Percentiles rank a stretch among this genome's conserved stretches.
These are phyloP conservation scores for Sphaerostilbella broomeana DNA, from an alignment of 2,329 filamentous ascomycete species.

Conservation along the genomic window DNA sequence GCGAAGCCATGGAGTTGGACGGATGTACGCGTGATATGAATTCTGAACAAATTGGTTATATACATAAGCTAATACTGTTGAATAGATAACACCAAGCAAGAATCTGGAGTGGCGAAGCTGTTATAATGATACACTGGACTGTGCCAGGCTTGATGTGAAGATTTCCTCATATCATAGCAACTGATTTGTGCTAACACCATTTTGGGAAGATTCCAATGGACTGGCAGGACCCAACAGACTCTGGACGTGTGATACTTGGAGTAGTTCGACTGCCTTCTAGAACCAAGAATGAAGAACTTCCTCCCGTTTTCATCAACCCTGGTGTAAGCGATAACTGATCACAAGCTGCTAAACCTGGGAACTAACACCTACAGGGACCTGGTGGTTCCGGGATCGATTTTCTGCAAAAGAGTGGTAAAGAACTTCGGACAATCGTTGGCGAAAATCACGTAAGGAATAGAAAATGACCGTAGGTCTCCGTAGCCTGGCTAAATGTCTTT, in stretches of 20 bases:
- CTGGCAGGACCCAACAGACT: constrained; percentile 25
- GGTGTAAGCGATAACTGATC: constrained; percentile 20
- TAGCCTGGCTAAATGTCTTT: neutral
- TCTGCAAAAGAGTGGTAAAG: constrained; percentile 24
- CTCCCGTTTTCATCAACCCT: constrained; percentile 31
- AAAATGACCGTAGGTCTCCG: neutral
- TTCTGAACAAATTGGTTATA: too few relatives aligned
- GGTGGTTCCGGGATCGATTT: constrained; percentile 40
- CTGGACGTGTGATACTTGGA: constrained; percentile 26
- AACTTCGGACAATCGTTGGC: constrained; percentile 40
- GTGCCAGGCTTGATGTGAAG: constrained; percentile 30
- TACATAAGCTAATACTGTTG: neutral
- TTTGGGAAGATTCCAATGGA: constrained; percentile 30
- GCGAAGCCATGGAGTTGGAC: constrained; percentile 22
- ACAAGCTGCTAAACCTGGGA: neutral
- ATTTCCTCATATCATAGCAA: too few relatives aligned
- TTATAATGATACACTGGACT: constrained; percentile 25
- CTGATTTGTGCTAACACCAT: constrained; percentile 1
- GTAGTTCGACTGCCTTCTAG: constrained; percentile 29
- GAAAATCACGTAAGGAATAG: constrained; percentile 34
- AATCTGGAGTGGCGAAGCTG: constrained; percentile 27
- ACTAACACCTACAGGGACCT: constrained; percentile 32
- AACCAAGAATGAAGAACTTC: constrained; percentile 18
- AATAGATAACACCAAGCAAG: constrained; percentile 28
- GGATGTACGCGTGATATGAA: too few relatives aligned